Base-by-base conservation (phyloP, 192 early-diverging fungal species). In the Coemansia furcata region DNA sequence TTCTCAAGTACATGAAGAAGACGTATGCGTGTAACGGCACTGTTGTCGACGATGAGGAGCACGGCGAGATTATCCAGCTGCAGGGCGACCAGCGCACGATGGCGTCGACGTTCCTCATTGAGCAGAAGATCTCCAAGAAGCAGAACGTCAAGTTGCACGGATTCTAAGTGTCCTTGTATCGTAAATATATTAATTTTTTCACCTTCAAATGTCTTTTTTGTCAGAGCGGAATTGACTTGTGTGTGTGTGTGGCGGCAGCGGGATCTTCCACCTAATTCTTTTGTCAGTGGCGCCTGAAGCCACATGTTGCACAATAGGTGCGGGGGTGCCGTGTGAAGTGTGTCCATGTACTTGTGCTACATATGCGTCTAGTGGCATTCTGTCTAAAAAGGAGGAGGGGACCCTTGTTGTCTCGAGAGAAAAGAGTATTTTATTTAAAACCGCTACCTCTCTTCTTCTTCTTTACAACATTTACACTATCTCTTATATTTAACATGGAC, bases 1-100 rank as follows among this genome's bases (percentile, higher is more conserved):
- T 99, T 72, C 85, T 97, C 72, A 99, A 99, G 86, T 91, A 89
- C 59, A 95, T 99, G 76, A 99, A 97, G 86, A 96, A 96, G 85
- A 84, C 85, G 36, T 97, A 96, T 78, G 95, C 93, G 38, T 99
- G 97, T 87, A 96, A 95, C 84, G 97, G 97, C 43, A 94, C 87
- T n/a, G 84, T 99, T 39, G 89, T 96, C 38, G 84, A 93, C 69
- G 94, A 98, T 87, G 90, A 96, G 76, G 92, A 96, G 71, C 82
- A 89, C 63, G 97, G 95, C 30, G 84, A 93, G 62, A 89, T 95
- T 65, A 93, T 99, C 76, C 95, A 99, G 87, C 85, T 99, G 42
- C 89, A 90, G 57, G 97, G 97, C 58, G 97, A 99, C 86, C 95
- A 99, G 78, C 90, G 97, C 67, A 63, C 84, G 46, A 92, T 93